Conservation (phyloP, 2,329 filamentous ascomycete species). For the Aspergillus sojae region DNA sequence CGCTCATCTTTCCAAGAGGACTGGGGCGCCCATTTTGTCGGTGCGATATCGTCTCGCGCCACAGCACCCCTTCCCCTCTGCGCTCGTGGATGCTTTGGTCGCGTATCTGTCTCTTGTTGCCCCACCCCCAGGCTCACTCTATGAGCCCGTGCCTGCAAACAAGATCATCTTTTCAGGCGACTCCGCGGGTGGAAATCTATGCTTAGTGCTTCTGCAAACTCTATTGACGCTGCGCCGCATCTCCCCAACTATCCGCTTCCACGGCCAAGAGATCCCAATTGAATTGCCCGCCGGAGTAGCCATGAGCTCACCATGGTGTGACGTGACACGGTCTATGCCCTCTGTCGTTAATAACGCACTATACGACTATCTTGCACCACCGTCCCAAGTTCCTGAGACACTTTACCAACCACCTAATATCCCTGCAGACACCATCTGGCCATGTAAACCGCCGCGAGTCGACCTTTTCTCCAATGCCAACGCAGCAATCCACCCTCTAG, state of each 20-base stretch:
- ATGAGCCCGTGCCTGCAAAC: slow-evolving; percentile 45
- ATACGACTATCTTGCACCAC: slow-evolving; percentile 44
- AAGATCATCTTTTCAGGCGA: slow-evolving; percentile 52
- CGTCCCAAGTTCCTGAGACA: slow-evolving; percentile 25
- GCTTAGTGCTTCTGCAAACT: slow-evolving; percentile 44
- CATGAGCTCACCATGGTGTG: slow-evolving; percentile 46
- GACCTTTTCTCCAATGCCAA: slow-evolving; percentile 46
- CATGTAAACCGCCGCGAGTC: slow-evolving; percentile 43
- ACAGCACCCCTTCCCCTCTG: slow-evolving; percentile 51
- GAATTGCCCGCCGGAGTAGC: slow-evolving; percentile 46
- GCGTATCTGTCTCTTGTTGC: slow-evolving; percentile 52
- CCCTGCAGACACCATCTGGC: slow-evolving; percentile 44
- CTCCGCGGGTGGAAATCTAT: slow-evolving; percentile 49
- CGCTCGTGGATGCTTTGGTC: slow-evolving; percentile 49
- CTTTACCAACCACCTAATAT: slow-evolving; percentile 31
- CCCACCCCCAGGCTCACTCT: slow-evolving; percentile 46
- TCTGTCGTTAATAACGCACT: slow-evolving; percentile 40
- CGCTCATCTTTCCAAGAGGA: slow-evolving; percentile 41
- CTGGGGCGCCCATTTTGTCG: slow-evolving; percentile 45
- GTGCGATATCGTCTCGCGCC: slow-evolving; percentile 52
- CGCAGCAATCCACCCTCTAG: slow-evolving; percentile 43
- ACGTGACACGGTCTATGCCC: slow-evolving; percentile 46
- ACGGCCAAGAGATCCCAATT: slow-evolving; percentile 43
- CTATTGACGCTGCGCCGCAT: slow-evolving; percentile 44
- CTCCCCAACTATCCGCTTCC: slow-evolving; percentile 41